Percentiles rank a stretch among this genome's conserved stretches.
Conservation (phyloP, 495 filamentous ascomycete species). For the Recurvomyces mirabilis region DNA sequence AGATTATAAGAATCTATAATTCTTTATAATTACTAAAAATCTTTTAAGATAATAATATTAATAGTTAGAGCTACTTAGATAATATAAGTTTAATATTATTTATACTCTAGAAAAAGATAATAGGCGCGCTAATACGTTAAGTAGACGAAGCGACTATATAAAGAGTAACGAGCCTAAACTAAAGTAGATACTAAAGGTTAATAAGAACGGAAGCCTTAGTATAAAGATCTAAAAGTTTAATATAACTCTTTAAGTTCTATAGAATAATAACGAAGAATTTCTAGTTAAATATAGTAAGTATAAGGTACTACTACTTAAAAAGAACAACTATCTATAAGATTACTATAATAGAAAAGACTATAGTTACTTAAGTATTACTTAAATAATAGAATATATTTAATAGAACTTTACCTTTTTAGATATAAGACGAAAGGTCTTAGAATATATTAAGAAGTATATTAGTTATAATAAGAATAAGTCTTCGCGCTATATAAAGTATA, state of each 20-base stretch:
- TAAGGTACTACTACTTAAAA: neutral
- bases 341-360: neutral
- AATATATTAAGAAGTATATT: too few relatives aligned
- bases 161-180: too few relatives aligned
- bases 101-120: too few relatives aligned
- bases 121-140: too few relatives aligned
- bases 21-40: too few relatives aligned
- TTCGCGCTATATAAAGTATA: conserved; percentile 8
- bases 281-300: neutral
- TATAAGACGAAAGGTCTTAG: conserved; percentile 13
- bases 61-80: too few relatives aligned
- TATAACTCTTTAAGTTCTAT: neutral
- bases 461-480: conserved; percentile 13
- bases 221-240: conserved; percentile 1
- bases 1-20: too few relatives aligned
- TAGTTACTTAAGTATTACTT: conserved; percentile 5
- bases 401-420: conserved; percentile 10
- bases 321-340: neutral
- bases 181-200: too few relatives aligned
- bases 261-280: neutral
- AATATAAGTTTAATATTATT: too few relatives aligned
- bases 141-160: too few relatives aligned
- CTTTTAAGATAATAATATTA: neutral
- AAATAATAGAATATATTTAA: conserved; percentile 1
- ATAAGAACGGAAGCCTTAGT: too few relatives aligned